Base-by-base conservation (phyloP, 202 grass and related monocot species). In the Miscanthus sacchariflorus region DNA sequence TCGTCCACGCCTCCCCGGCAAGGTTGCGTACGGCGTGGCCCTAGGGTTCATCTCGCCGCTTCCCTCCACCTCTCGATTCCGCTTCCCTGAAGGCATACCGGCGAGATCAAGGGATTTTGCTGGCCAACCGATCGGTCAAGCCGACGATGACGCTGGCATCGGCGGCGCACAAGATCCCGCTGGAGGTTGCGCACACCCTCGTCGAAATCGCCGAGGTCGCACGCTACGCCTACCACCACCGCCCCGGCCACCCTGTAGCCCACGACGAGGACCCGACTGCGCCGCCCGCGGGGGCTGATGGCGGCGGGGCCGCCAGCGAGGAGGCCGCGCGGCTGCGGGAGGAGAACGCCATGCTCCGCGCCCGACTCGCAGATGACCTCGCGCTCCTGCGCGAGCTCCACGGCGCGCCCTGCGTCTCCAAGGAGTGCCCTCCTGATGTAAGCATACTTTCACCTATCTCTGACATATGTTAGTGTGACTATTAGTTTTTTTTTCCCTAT, bases 121-220 rank as follows among this genome's bases (percentile, higher is more conserved):
- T 49, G 17, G 2, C 24, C 21, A 6, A 67, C 28, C 25, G 38
- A 75, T 48, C 56, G 40, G 74, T 84, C 71, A 45, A 54, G 43
- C 12, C 83, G 30, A 14, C 14, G 70, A 91, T 91, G 85, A 63
- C 79, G 85, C 12, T 86, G 45, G 74, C 68, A 23, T 42, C 81
- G 63, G 84, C 84, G 82, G 85, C 87, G 85, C 87, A 87, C 68
- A 76, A 89, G 80, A 81, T 93, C 80, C 91, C 96, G 19, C 87
- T 98, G 40, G 87, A 98, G 87, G 88, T 95, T 27, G 93, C 94
- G 17, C 83, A 86, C 68, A 93, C 96, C 56, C 89, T 95, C 84
- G 90, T 98, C 21, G 92, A 98, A 85, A 92, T 98, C 84, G 93
- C 96, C 33, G 93, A 98, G 81, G 79, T 98, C 46, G 92, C 93